Base-by-base conservation (phyloP, 495 filamentous ascomycete genomes). In the Talaromyces ruber region DNA sequence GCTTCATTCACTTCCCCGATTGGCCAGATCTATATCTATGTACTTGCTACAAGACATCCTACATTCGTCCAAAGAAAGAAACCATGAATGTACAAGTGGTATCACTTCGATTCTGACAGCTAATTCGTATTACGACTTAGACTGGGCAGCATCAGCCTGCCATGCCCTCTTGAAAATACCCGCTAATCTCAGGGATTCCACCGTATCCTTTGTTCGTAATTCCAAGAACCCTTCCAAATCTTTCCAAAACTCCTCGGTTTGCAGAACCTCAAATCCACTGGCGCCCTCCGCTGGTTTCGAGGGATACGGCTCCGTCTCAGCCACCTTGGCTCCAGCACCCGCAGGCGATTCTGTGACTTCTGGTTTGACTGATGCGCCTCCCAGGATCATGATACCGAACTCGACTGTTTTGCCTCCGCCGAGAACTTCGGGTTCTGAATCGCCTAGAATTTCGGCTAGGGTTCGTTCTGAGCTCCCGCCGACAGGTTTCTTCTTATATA, bases 371-470 rank as follows among this genome's bases (percentile, higher is more conserved):
- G 78, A 79, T 21, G 78, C 84, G 9, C 84, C 86, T 16, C 88
- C 91, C 66, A 98, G 87, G 25, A 96, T 78, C 94, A 98, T 97
- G 29, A 96, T 81, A 0, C 82, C 84, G 59, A 98, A 84, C 76
- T 94, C 90, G 5, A 86, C 79, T 57, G 73, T 76, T 62, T 75
- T 74, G 6, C 71, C 78, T 0, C 72, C 76, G 28, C 65, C 65
- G 55, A 76, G 59, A 62, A 74, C 65, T 11, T 68, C 72, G 0
- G 72, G 72, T 61, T 77, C 75, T 74, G 89, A 90, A 60, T 79
- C 79, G 6, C 69, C 70, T 34, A 82, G 51, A 16, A 88, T 70
- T 56, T 82, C 80, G 30, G 75, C 80, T 6, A 83, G 68, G 0
- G 79, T 82, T 70, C 80, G 80, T 74, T 89, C 89, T 7, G 59